Conservation (phyloP, 345 rosid genomes). For the Psidium guajava region DNA sequence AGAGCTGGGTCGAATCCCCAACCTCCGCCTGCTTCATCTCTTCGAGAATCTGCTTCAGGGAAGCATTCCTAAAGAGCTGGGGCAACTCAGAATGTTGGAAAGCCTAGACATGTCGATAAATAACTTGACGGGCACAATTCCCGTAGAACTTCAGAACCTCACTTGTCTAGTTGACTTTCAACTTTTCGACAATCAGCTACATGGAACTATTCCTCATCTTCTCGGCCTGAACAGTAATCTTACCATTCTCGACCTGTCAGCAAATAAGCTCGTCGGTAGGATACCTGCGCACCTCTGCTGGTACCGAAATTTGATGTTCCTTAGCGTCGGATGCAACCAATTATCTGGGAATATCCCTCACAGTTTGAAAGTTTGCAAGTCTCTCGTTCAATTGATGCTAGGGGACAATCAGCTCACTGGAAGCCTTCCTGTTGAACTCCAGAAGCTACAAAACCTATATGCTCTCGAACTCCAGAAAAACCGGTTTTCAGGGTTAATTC, state of each 20-base stretch:
- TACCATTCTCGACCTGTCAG: conserved; percentile 56
- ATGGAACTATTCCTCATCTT: conserved; percentile 55
- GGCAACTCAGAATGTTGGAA: conserved; percentile 36
- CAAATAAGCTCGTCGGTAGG: conserved; percentile 44
- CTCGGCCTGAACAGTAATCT: conserved; percentile 47
- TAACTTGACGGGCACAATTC: conserved; percentile 49
- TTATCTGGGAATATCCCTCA: conserved; percentile 62
- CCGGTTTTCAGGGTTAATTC: conserved; percentile 51
- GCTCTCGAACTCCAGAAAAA: conserved; percentile 70
- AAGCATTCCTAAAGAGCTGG: conserved; percentile 55
- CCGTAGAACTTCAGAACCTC: conserved; percentile 48
- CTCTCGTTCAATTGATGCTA: conserved; percentile 59
- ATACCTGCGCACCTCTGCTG: conserved; percentile 65
- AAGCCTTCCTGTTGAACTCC: conserved; percentile 50
- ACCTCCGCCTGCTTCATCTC: conserved; percentile 50
- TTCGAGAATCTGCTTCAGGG: conserved; percentile 62
- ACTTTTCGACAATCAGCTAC: conserved; percentile 61
- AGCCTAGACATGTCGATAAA: conserved; percentile 78
- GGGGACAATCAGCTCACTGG: conserved; percentile 64
- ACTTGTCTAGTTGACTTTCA: conserved; percentile 46
- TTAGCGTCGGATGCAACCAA: conserved; percentile 66
- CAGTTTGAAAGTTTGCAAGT: conserved; percentile 46
- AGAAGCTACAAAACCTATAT: conserved; percentile 53
- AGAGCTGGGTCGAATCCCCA: conserved; percentile 43
- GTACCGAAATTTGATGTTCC: conserved; percentile 47